Evolutionary conservation across 345 rosid genomes (phyloP), one percentile per base, ranked within the genome.

Genomic region (Alliaria petiolata): DNA sequence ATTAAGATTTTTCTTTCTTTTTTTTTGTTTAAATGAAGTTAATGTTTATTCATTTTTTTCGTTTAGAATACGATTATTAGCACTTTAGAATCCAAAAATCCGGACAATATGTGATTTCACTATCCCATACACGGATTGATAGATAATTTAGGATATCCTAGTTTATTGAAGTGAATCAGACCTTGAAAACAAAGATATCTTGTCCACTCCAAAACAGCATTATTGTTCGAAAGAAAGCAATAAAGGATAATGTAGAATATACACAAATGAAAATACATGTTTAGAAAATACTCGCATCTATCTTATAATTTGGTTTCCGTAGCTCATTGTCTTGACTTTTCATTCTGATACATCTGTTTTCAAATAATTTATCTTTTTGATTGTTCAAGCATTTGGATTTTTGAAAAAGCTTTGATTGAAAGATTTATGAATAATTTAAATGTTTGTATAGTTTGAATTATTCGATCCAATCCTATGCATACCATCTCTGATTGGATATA

Each of bases 401-500:
- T 12, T 44, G 36, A 46, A 56, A 44, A 45, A 56, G 36, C 28
- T 42, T n/a, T 8, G 53, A 65, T 34, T 7, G 35, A 16, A 6
- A 26, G 7, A 38, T 25, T 16, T 25, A 12, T 7, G 36, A 7
- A 50, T 15, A 38, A 10, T 15, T 8, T 15, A n/a, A n/a, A n/a
- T 31, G 6, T 44, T 17, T 17, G 16, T 20, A 34, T 33, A 53
- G 19, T 20, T 22, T 63, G 31, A 14, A 46, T 38, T 39, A 35
- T 65, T 46, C 65, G 43, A 72, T 65, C 51, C 57, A 46, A 28
- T 56, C 58, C 5, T 54, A 13, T 43, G 38, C 55, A n/a, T 16
- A 52, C 11, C 12, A 43, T 53, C 22, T 13, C 3, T 22, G n/a
- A 35, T 30, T 69, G 36, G 20, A 46, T 58, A 38, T 70, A 22